Evolutionary conservation across 2,329 filamentous ascomycete species (phyloP), one percentile per base, ranked within the genome.

Genomic region (Cordyceps pruinosa): DNA sequence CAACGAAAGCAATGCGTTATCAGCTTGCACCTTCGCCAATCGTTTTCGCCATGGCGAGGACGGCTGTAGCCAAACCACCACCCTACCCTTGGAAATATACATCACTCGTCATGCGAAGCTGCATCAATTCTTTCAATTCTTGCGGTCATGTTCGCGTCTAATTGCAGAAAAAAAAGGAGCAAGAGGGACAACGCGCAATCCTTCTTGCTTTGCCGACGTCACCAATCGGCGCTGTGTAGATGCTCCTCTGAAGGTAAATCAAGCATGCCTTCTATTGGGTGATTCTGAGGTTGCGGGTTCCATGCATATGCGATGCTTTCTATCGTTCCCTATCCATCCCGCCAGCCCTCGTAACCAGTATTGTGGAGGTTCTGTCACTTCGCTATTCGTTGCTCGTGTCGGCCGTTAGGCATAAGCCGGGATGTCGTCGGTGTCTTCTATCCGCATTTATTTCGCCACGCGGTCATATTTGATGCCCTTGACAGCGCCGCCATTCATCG

Each of bases 401-500:
- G 13, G n/a, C 23, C 26, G n/a, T 4, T 25, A 12, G 7, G 25
- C 21, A 23, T 34, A 4, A 7, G 21, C 30, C 23, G 3, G 7
- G 21, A 2, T 5, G n/a, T 19, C 2, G 8, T 28, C 15, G n/a
- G 1, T 13, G 13, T n/a, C 19, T 13, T 32, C 7, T 15, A 1
- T n/a, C 26, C 21, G 4, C 8, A 12, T 28, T 28, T 76, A 89
- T 73, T 85, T 87, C 67, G 90, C 71, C 41, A 97, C 92, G 53
- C 86, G 79, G 62, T 97, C 91, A 68, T 91, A 99, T 7, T 74
- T 71, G 64, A 85, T 78, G 3, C 85, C 87, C 71, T 84, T 86
- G 41, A 97, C 85, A 1, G 75, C 75, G 7, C 91, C 90, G 53
- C 94, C 94, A 4, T 77, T 79, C 89, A 99, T 96, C 7, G 90